Percentiles rank a stretch among this genome's conserved stretches.
phyloP scores from a whole-genome alignment of 345 rosid genomes.

The Dipteronia dyeriana region DNA sequence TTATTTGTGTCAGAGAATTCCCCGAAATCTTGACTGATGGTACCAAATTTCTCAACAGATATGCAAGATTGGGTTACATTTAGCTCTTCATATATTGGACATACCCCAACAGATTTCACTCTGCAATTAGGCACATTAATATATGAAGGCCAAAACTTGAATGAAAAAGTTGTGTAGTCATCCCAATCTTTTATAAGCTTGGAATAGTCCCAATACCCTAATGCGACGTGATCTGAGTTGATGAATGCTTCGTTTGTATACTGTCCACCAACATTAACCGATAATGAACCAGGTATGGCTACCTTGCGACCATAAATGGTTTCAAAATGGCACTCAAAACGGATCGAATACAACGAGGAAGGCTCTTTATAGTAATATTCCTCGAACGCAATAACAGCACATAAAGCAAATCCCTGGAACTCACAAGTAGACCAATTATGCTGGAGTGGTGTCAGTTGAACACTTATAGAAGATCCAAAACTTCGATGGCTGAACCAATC shows the following conservation, averaged over 20 bases:
- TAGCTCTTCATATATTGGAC: background rate
- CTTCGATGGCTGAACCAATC: conserved; percentile 37
- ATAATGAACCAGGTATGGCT: background rate
- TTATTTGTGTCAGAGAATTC: background rate
- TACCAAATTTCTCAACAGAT: background rate
- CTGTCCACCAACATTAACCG: background rate
- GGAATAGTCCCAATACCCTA: conserved; percentile 8
- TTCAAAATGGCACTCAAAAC: background rate
- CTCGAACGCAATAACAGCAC: conserved; percentile 14
- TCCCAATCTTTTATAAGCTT: background rate
- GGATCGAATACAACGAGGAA: background rate
- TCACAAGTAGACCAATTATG: conserved; percentile 11
- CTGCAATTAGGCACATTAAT: background rate
- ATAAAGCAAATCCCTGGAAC: conserved; percentile 35
- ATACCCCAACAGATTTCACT: conserved; percentile 2
- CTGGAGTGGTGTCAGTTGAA: conserved; percentile 34
- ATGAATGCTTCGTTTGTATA: background rate
- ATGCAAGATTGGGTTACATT: no score
- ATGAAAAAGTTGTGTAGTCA: background rate
- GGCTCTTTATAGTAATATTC: background rate
- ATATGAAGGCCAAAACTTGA: background rate
- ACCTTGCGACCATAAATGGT: background rate
- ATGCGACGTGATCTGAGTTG: background rate
- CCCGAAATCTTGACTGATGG: no score
- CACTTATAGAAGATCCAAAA: conserved; percentile 29